phyloP scores from a whole-genome alignment of 2,329 filamentous ascomycete species.

The Chrysoporthe cubensis region DNA sequence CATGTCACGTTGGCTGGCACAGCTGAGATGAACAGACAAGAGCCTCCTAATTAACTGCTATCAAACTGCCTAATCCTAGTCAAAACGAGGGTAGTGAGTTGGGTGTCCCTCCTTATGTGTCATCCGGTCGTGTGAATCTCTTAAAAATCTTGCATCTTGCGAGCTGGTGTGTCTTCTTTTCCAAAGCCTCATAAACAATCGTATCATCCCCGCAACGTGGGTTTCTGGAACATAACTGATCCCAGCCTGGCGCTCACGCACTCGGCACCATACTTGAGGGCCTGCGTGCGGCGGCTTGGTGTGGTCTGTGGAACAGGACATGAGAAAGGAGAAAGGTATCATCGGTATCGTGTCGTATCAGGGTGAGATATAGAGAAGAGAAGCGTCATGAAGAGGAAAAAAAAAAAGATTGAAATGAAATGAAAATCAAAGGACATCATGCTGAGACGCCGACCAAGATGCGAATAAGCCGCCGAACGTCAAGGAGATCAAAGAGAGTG shows the following conservation, averaged over 20 bases:
- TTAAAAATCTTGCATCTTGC: slow-evolving; percentile 23
- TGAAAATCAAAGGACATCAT: slow-evolving; percentile 25
- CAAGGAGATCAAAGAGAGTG: slow-evolving; percentile 7
- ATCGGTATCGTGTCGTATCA: slow-evolving; percentile 30
- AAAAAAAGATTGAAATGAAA: slow-evolving; percentile 12
- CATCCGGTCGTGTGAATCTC: slow-evolving; percentile 1
- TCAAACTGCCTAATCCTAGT: slow-evolving; percentile 23
- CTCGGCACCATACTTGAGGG: slow-evolving; percentile 10
- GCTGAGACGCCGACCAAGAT: slow-evolving; percentile 22
- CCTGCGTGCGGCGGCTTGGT: slow-evolving; percentile 14
- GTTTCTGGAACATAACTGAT: neutral
- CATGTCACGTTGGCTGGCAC: neutral
- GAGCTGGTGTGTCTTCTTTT: slow-evolving; percentile 20
- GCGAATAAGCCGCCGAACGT: slow-evolving; percentile 14
- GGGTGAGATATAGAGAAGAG: slow-evolving; percentile 24
- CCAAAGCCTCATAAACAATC: slow-evolving; percentile 8
- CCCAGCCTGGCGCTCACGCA: slow-evolving; percentile 4
- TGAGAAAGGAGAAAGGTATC: slow-evolving; percentile 27
- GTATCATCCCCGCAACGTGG: neutral
- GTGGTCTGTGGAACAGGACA: neutral
- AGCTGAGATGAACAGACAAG: neutral
- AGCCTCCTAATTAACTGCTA: slow-evolving; percentile 16
- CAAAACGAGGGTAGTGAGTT: slow-evolving; percentile 23
- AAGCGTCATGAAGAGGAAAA: neutral
- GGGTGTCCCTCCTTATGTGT: slow-evolving; percentile 12